A percentile compares a stretch with the other conserved stretches of the same genome.
Conservation (phyloP, 495 filamentous ascomycete species). For the Usnea hakonensis region DNA sequence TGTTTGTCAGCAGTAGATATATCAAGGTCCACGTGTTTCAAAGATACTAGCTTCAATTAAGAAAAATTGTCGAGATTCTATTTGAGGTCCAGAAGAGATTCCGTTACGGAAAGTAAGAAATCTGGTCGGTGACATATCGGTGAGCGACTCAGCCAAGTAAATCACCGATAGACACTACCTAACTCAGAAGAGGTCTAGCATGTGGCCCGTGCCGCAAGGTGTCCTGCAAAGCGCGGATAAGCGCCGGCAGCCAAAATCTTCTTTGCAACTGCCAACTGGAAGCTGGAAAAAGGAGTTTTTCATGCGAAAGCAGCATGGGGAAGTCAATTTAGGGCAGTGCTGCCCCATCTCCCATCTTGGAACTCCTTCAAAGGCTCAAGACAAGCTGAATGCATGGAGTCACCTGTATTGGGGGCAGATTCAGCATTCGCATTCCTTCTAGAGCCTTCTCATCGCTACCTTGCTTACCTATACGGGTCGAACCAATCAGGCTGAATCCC, state of each 20-base stretch:
- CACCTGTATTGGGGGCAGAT: slow-evolving; percentile 11
- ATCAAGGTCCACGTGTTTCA: neutral
- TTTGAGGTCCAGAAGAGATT: too few relatives aligned
- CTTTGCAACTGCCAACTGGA: too few relatives aligned
- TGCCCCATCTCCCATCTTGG: neutral
- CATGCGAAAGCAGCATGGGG: neutral
- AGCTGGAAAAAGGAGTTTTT: too few relatives aligned
- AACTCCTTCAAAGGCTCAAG: too few relatives aligned
- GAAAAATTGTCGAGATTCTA: too few relatives aligned
- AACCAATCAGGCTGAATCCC: slow-evolving; percentile 4
- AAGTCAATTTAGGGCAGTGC: neutral
- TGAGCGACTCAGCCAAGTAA: neutral
- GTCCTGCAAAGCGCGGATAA: neutral
- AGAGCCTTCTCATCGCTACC: neutral
- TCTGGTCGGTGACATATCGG: too few relatives aligned
- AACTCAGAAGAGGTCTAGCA: neutral
- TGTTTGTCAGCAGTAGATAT: neutral
- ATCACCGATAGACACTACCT: neutral
- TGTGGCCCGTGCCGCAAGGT: neutral
- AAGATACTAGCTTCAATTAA: too few relatives aligned
- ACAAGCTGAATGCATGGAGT: slow-evolving; percentile 17
- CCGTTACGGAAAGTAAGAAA: too few relatives aligned
- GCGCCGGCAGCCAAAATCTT: neutral
- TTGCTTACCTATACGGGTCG: neutral
- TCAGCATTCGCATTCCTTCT: neutral